A percentile compares a stretch with the other conserved stretches of the same genome.
These are phyloP conservation scores for Lasiodiplodia hormozganensis DNA, from an alignment of 2,329 filamentous ascomycete genomes.

Conservation along the genomic window DNA sequence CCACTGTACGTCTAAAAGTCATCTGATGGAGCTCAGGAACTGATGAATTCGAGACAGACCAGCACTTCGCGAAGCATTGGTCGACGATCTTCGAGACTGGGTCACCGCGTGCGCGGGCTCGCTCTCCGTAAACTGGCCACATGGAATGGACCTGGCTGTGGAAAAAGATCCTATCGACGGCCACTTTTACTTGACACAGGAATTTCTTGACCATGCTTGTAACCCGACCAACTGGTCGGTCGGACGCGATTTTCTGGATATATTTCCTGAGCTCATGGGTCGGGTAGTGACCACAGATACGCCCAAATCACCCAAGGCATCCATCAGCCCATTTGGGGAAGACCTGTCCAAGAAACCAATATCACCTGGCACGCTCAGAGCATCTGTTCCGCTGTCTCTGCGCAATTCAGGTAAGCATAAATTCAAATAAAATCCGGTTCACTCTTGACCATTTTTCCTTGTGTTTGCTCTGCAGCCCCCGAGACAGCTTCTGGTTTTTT, in stretches of 20 bases:
- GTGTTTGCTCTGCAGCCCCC: slow-evolving; percentile 4
- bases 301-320: background rate
- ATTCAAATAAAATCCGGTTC: slow-evolving; percentile 4
- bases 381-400: slow-evolving; percentile 14
- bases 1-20: slow-evolving; percentile 8
- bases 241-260: slow-evolving; percentile 3
- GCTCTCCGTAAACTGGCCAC: slow-evolving; percentile 25
- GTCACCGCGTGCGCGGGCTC: slow-evolving; percentile 19
- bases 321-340: background rate
- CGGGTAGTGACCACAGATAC: background rate
- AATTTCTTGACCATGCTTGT: slow-evolving; percentile 11
- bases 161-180: slow-evolving; percentile 15
- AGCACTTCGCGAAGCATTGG: slow-evolving; percentile 19
- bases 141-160: slow-evolving; percentile 18
- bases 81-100: slow-evolving; percentile 25
- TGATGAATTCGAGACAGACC: slow-evolving; percentile 11
- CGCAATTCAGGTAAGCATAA: slow-evolving; percentile 18
- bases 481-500: background rate
- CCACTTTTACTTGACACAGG: slow-evolving; percentile 18
- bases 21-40: background rate
- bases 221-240: slow-evolving; percentile 16
- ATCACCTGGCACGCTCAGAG: slow-evolving; percentile 23
- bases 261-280: slow-evolving; percentile 18
- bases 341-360: slow-evolving; percentile 11
- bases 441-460: slow-evolving; percentile 7